These are phyloP conservation scores for Cajanus cajan DNA, from an alignment of 306 rosid genomes.

Conservation along the genomic window DNA sequence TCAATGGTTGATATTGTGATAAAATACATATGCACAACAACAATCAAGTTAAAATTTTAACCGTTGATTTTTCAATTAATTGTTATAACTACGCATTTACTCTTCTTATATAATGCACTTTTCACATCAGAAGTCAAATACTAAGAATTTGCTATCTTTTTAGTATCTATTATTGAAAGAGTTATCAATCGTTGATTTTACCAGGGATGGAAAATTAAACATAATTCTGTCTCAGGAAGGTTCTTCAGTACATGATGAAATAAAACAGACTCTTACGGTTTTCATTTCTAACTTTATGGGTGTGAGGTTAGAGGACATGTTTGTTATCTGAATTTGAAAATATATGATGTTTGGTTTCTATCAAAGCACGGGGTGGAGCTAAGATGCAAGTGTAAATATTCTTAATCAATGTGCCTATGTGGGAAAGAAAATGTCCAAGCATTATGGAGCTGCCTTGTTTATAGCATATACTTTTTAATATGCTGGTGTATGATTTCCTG, in stretches of 20 bases:
- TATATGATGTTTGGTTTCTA: not conserved
- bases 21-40: not conserved
- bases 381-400: not conserved
- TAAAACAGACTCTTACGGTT: not conserved
- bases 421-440: not conserved
- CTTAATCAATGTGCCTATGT: not conserved
- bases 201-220: not conserved
- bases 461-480: not conserved
- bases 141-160: not conserved
- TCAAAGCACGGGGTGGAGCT: not conserved
- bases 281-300: not conserved
- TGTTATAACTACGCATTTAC: not conserved
- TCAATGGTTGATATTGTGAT: not conserved
- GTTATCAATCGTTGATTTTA: not conserved
- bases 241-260: not conserved
- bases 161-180: not conserved
- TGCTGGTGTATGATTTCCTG: not conserved
- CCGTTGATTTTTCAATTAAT: not conserved
- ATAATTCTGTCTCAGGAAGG: not conserved
- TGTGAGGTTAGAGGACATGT: not conserved
- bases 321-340: conserved; percentile 2
- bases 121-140: not conserved
- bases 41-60: not conserved
- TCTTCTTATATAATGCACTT: not conserved
- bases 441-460: conserved; percentile 7